These are phyloP conservation scores for Triangularia verruculosa DNA, from an alignment of 2,329 filamentous ascomycete genomes.

Conservation along the genomic window DNA sequence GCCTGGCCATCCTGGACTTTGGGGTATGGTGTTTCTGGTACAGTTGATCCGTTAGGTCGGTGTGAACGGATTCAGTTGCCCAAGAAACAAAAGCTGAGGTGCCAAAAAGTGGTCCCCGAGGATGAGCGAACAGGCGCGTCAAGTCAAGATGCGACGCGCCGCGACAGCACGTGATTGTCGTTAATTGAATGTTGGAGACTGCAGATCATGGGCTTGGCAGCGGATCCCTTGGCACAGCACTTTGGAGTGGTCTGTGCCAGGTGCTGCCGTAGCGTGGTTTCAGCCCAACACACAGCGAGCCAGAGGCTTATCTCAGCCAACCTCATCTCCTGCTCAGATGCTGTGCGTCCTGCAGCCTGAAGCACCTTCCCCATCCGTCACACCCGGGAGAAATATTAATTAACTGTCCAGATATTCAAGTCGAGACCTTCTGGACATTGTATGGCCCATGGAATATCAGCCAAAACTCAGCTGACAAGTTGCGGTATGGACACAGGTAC, in stretches of 20 bases:
- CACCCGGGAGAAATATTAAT: background rate
- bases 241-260: constrained; percentile 1
- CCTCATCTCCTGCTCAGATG: background rate
- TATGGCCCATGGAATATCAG: background rate
- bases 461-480: constrained; percentile 10
- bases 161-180: constrained; percentile 19
- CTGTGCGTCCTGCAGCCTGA: background rate
- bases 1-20: constrained; percentile 16
- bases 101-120: background rate
- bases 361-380: constrained; percentile 4
- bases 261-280: constrained; percentile 10
- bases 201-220: constrained; percentile 1
- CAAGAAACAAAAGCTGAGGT: background rate
- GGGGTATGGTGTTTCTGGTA: background rate
- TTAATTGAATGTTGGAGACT: background rate
- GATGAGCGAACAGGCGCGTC: background rate
- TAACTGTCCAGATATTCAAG: background rate
- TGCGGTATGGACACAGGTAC: no score
- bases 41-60: background rate
- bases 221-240: background rate
- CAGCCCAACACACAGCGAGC: constrained; percentile 4
- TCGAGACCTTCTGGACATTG: background rate
- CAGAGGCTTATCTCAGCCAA: constrained; percentile 3
- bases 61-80: background rate
- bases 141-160: constrained; percentile 13